Base-by-base conservation (phyloP, 345 rosid genomes). In the Citrus sp. region DNA sequence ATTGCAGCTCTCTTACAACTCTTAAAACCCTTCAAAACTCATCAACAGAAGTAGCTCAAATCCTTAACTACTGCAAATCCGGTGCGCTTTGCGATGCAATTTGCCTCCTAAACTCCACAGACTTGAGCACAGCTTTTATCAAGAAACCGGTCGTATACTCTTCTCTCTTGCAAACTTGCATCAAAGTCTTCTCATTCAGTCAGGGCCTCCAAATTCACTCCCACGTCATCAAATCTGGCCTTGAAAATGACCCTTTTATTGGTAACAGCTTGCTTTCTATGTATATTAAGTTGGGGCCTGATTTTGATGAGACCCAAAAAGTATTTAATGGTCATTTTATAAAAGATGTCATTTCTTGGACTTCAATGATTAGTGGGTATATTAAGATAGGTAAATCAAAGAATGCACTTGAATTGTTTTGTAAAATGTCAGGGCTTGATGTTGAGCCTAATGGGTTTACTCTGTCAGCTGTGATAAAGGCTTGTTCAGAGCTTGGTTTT, bases 241-340 rank as follows among this genome's bases (percentile, higher is more conserved):
- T 95, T n/a, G 93, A 89, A 12, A 78, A 85, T 0, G 97, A 95
- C 78, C 86, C 91, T 12, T 88, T 86, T 73, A 90, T 92, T 0
- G 99, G 99, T 18, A 95, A 95, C 73, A 87, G 97, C 80, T 87
- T 95, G 82, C 92, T 95, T 35, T 84, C 98, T 19, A 69, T 92
- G 13, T 95, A 93, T 67, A 91, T 91, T 80, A 95, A 93, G 84
- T 28, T 92, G 84, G 87, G 93, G 22, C 65, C 85, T 35, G 87
- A 86, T 81, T 85, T 93, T 81, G 81, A 62, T 10, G 91, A 91
- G 65, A 88, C 95, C 24, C 83, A 89, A 80, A 88, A 86, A 40
- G 89, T 89, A 62, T 95, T 95, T 75, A 89, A 92, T 61, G 91
- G 92, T 9, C 78, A 87, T 78, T 80, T 83, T 78, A 73, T 78